Base-by-base conservation (phyloP, 192 early-diverging fungal species). In the Podila verticillata region DNA sequence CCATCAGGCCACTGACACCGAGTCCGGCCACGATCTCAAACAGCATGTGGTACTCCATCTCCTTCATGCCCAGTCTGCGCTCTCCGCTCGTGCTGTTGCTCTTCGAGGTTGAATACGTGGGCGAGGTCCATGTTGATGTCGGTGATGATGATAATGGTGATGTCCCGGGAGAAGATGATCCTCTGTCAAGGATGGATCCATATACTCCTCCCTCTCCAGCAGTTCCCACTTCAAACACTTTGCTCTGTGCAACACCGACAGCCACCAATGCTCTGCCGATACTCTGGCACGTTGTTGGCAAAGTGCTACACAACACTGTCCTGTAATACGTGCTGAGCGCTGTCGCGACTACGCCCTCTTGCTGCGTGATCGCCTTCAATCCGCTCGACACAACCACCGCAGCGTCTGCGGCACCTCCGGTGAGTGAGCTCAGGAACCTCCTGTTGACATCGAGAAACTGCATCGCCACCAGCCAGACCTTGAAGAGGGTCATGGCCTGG, bases 11-110 rank as follows among this genome's bases (percentile, higher is more conserved):
- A 32, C 77, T 72, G n/a, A 65, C 61, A 4, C 59, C 48, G 19
- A 80, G 49, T 1, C 77, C 77, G 17, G 68, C 77, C 5, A 54
- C 32, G 12, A 80, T 47, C n/a, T 80, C 77, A 59, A 80, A 80
- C 13, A 72, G 20, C 7, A 80, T 70, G 22, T 72, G 34, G 35
- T 62, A 64, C 48, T 80, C 77, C 77, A 80, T 80, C 62, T 80
- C 77, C 8, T 51, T 59, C 70, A 80, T 80, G 4, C 70, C 77
- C 9, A 28, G 36, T 2, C 6, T 22, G 34, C 17, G 30, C 61
- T 54, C 51, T 26, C 51, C 51, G 20, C 51, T 24, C 6, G 49
- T 65, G n/a, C 26, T 32, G n/a, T 44, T 22, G 36, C n/a, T 63
- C 32, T 12, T 29, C 24, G n/a, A 34, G 59, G 31, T 29, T 61